Conservation (phyloP, 805 yeast genomes). For the Candida verbasci region DNA sequence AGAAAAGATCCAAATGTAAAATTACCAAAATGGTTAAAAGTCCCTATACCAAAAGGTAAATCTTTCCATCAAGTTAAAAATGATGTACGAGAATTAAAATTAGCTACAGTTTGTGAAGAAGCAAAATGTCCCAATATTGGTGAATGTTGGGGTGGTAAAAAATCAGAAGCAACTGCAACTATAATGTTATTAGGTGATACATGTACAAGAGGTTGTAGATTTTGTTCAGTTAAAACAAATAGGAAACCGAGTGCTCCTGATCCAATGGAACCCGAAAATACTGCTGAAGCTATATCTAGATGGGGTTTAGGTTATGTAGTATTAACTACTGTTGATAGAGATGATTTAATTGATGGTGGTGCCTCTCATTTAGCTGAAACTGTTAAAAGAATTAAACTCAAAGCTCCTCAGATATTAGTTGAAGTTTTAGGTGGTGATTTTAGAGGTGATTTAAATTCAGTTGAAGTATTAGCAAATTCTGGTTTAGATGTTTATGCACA, state of each 20-base stretch:
- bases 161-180: slow-evolving; percentile 93
- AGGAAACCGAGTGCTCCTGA: slow-evolving; percentile 85
- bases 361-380: slow-evolving; percentile 87
- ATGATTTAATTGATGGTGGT: slow-evolving; percentile 91
- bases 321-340: slow-evolving; percentile 95
- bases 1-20: slow-evolving; percentile 65
- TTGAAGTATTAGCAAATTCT: slow-evolving; percentile 70
- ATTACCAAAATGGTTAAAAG: slow-evolving; percentile 90
- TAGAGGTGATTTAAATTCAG: slow-evolving; percentile 83
- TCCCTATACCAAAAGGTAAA: slow-evolving; percentile 94
- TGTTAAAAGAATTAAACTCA: slow-evolving; percentile 73
- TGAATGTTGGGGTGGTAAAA: slow-evolving; percentile 98
- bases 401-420: slow-evolving; percentile 86
- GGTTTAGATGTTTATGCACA: slow-evolving; percentile 97
- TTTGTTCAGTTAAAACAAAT: slow-evolving; percentile 93
- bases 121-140: slow-evolving; percentile 99
- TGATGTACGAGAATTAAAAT: slow-evolving; percentile 82
- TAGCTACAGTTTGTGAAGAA: slow-evolving; percentile 97
- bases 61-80: slow-evolving; percentile 74
- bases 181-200: slow-evolving; percentile 98
- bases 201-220: slow-evolving; percentile 98
- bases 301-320: slow-evolving; percentile 99
- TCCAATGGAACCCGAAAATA: slow-evolving; percentile 95
- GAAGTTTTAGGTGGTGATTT: slow-evolving; percentile 96
- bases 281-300: slow-evolving; percentile 93